These are phyloP conservation scores for Botryobasidium botryosum DNA, from an alignment of 768 basidiomycete genomes.

Conservation along the genomic window DNA sequence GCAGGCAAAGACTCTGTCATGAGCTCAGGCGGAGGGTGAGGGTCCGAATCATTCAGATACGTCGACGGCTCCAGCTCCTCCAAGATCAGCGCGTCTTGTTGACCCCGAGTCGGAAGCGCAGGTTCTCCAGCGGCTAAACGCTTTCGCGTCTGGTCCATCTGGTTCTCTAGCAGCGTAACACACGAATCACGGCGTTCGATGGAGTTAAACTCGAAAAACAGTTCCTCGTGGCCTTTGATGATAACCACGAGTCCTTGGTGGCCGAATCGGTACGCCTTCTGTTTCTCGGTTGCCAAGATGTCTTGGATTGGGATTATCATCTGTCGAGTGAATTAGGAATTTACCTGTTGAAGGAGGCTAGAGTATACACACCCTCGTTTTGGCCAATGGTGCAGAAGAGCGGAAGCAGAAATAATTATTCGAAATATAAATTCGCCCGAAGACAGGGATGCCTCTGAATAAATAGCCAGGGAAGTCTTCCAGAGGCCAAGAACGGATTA, in stretches of 20 bases:
- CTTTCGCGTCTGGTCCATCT: conserved; percentile 55
- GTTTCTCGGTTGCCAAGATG: conserved; percentile 66
- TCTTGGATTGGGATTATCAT: conserved; percentile 92
- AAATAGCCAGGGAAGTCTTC: conserved; percentile 85
- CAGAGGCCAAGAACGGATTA: conserved; percentile 9
- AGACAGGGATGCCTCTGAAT: conserved; percentile 76
- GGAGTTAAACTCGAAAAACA: conserved; percentile 87
- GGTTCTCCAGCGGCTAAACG: conserved; percentile 31
- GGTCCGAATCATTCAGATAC: conserved; percentile 24
- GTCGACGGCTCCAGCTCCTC: conserved; percentile 61
- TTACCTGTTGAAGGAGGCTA: conserved; percentile 1
- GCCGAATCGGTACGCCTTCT: conserved; percentile 76
- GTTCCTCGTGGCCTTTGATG: conserved; percentile 89
- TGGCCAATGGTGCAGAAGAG: conserved; percentile 64
- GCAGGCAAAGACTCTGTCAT: conserved; percentile 63
- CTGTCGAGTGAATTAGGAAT: conserved; percentile 25
- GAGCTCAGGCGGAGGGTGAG: conserved; percentile 33
- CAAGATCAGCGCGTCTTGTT: conserved; percentile 59
- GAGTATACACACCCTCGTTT: conserved; percentile 49
- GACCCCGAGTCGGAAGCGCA: conserved; percentile 30
- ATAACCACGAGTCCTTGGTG: conserved; percentile 81
- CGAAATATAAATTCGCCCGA: conserved; percentile 80
- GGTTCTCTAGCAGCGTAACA: conserved; percentile 52
- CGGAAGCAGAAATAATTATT: conserved; percentile 90
- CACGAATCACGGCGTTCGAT: conserved; percentile 70